Evolutionary conservation across 2,329 filamentous ascomycete species (phyloP), one percentile per base, ranked within the genome.

Genomic region (Aspergillaceae sp.): DNA sequence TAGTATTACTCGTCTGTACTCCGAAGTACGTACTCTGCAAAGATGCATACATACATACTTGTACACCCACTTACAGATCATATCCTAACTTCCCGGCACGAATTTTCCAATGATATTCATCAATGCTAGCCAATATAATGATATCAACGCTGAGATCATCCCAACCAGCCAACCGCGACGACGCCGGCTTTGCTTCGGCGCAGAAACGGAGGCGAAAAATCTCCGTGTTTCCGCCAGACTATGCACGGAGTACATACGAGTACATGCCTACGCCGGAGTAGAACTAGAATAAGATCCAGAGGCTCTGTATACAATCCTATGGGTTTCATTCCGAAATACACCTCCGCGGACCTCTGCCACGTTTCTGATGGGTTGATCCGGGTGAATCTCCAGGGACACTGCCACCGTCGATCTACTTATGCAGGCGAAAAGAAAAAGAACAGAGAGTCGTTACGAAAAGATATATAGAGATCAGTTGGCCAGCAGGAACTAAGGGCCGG

Each of bases 331-430:
- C 34, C 19, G 19, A 19, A 1, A 19, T 19, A 19, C 19, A 19
- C 19, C 19, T 19, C 19, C 2, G 19, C 34, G 34, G 34, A 7
- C 34, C n/a, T 38, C 36, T 38, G 36, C 36, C 36, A 38, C 36
- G 36, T 38, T 38, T 26, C 26, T 38, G 7, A 9, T 4, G 36
- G 36, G 36, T 26, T 26, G 36, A 38, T 38, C 36, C 36, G 19
- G 36, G 26, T 38, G 36, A 26, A 28, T 38, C 3, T 28, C 11
- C 36, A 19, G 26, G 36, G 36, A 56, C 60, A 57, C 52, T 54
- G 50, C 54, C 50, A 54, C 53, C 51, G 59, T 55, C 57, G 59
- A 62, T 61, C 60, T 19, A 19, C 19, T 19, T 19, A 19, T 57
- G 54, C 54, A 58, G 54, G 50, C 51, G 38, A 29, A 28, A 9